phyloP scores from a whole-genome alignment of 345 rosid genomes.

The Euclidium syriacum region DNA sequence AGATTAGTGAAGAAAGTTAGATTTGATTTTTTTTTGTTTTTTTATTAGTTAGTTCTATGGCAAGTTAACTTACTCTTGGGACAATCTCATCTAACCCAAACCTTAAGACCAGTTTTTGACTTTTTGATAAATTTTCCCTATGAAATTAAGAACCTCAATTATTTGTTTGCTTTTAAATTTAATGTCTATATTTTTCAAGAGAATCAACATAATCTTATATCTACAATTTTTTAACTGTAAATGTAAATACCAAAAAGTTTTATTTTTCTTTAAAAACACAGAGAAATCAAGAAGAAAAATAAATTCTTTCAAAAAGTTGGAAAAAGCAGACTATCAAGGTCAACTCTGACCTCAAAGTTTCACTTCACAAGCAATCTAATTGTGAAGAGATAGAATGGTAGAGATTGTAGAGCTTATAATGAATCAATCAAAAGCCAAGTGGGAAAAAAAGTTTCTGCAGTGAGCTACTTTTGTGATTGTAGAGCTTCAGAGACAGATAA shows the following conservation, averaged over 20 bases:
- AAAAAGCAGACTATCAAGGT: no score
- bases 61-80: conserved; percentile 26
- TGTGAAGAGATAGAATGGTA: no score
- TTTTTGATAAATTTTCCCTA: not conserved
- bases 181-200: no score
- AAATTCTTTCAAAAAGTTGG: no score
- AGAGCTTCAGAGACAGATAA: not conserved
- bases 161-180: not conserved
- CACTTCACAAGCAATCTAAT: no score
- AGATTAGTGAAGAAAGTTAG: conserved; percentile 17
- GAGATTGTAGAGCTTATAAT: no score
- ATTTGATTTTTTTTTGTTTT: not conserved
- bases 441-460: not conserved
- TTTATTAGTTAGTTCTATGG: not conserved
- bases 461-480: not conserved
- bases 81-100: conserved; percentile 25
- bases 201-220: no score
- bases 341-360: no score
- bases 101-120: conserved; percentile 3
- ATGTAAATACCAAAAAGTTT: no score
- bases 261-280: no score
- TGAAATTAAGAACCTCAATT: not conserved
- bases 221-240: no score
- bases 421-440: not conserved
- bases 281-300: no score